Evolutionary conservation across 257 asterid species (phyloP), one percentile per base, ranked within the genome.

Genomic region (Leonotis leonurus): DNA sequence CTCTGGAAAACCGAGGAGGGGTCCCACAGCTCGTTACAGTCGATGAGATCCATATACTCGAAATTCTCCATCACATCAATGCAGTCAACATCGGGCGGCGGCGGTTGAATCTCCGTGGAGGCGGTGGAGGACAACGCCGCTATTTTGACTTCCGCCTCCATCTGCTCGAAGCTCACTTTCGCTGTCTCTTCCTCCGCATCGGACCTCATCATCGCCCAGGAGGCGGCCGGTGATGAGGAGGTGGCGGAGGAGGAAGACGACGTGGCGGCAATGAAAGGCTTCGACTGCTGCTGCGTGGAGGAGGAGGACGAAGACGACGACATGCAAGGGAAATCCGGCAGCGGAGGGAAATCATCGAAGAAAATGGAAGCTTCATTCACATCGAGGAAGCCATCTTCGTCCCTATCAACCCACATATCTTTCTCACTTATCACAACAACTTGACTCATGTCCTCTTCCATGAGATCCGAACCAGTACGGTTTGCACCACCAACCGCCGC

Each of bases 251-350:
- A 77, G 25, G 95, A 74, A 0, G 79, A 65, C 1, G 86, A 62
- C 0, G 83, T 17, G 37, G 77, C 32, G 9, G 82, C 39, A 2
- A 55, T 45, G 0, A n/a, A n/a, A n/a, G 78, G 73, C 48, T 60
- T 58, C 1, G 76, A 8, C 6, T 59, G 56, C 6, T 72, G 74
- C 16, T 80, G 86, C 5, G 80, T 60, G 2, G 96, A 81, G 1
- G 97, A 89, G 3, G 95, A 80, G 0, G 97, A 90, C 0, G 97
- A 90, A 2, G 96, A 88, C 0, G 98, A 90, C 0, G 98, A 86
- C 96, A 88, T 88, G 96, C 96, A 89, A 48, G 90, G 88, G 33
- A 89, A 89, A 37, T 85, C 95, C 5, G 93, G 96, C 4, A 92
- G 67, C 0, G 86, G 74, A 0, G 95, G 87, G 33, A 92, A 86